phyloP scores from a whole-genome alignment of 2,329 filamentous ascomycete species.

The Phialophora expanda region DNA sequence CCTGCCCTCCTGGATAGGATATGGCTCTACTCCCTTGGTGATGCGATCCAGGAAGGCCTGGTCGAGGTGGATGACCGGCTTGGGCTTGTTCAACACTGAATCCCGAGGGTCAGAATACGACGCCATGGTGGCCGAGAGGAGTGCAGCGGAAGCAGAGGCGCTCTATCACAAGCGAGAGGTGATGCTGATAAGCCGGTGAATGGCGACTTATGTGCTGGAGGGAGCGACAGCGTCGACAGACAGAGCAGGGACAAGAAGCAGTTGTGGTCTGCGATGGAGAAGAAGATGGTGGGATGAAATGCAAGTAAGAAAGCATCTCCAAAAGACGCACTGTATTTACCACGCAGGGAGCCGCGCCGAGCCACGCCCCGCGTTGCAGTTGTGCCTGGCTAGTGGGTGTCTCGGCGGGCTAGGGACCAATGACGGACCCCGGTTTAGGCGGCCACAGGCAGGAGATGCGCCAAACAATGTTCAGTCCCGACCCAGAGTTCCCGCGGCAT shows the following conservation, averaged over 20 bases:
- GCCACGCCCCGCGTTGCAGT: conserved; percentile 25
- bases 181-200: background rate
- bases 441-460: conserved; percentile 12
- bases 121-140: conserved; percentile 20
- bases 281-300: conserved; percentile 8
- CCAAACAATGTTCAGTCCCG: conserved; percentile 11
- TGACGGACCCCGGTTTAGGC: background rate
- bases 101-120: conserved; percentile 33
- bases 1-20: conserved; percentile 56
- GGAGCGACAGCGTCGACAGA: conserved; percentile 5
- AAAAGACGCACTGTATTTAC: conserved; percentile 4
- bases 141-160: background rate
- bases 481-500: background rate
- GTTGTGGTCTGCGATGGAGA: conserved; percentile 14
- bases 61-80: conserved; percentile 35
- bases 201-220: background rate
- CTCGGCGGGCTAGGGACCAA: conserved; percentile 11
- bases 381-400: conserved; percentile 29
- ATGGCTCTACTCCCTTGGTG: conserved; percentile 54
- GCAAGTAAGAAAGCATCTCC: conserved; percentile 21
- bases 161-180: background rate
- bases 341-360: conserved; percentile 12
- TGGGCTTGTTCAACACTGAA: conserved; percentile 40
- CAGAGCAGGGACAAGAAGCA: background rate
- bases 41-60: conserved; percentile 52